A percentile compares a stretch with the other conserved stretches of the same genome.
Conservation (phyloP, 257 asterid genomes). For the Nicotiana knightiana region DNA sequence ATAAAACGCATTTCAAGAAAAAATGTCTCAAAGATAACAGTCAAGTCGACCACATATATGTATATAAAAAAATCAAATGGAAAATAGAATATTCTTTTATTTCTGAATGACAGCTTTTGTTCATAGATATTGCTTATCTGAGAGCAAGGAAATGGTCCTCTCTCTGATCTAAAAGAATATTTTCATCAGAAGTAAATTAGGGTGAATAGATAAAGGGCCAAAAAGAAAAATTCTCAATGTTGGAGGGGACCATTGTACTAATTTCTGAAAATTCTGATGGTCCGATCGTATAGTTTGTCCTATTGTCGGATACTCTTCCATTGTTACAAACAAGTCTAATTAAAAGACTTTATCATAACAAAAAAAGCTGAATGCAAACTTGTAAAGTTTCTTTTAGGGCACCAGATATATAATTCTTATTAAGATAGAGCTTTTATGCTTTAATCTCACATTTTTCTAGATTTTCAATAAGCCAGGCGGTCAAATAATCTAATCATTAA, state of each 20-base stretch:
- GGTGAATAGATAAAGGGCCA: slow-evolving; percentile 23
- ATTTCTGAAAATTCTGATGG: slow-evolving; percentile 13
- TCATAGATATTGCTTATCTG: slow-evolving; percentile 4
- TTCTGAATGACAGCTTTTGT: slow-evolving; percentile 10
- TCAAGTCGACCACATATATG: background rate
- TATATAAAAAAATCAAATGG: slow-evolving; percentile 5
- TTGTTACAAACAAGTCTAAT: background rate
- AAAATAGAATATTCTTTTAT: slow-evolving; percentile 1
- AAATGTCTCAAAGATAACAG: slow-evolving; percentile 9
- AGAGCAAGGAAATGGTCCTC: slow-evolving; percentile 19
- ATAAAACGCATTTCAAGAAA: slow-evolving; percentile 10
- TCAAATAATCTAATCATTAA: background rate
- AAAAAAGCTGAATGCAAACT: background rate
- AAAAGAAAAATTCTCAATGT: slow-evolving; percentile 36
- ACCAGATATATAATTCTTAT: background rate
- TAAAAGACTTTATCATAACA: background rate
- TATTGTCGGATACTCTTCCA: slow-evolving; percentile 8
- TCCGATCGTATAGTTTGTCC: slow-evolving; percentile 24
- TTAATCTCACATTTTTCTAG: background rate
- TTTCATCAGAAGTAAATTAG: background rate
- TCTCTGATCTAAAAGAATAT: background rate
- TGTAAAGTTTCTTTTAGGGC: background rate
- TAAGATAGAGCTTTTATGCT: background rate
- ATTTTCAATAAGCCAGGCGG: background rate
- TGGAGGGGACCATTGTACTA: slow-evolving; percentile 45